These are phyloP conservation scores for Yarrowia galli DNA, from an alignment of 1,139 yeast species.

Conservation along the genomic window DNA sequence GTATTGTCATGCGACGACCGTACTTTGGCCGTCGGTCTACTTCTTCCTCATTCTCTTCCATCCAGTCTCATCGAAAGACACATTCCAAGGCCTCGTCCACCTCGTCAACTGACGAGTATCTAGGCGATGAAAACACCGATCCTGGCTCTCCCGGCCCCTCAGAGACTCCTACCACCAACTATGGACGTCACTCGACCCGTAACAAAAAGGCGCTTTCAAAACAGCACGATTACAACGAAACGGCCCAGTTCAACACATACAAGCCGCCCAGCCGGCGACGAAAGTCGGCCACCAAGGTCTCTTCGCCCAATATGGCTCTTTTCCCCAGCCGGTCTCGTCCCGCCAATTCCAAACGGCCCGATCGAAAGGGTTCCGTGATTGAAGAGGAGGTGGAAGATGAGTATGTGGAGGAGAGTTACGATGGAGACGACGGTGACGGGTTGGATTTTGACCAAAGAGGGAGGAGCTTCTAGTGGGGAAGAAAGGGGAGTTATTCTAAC, in stretches of 20 bases:
- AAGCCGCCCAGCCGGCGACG: slow-evolving; percentile 35
- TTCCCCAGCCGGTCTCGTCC: slow-evolving; percentile 29
- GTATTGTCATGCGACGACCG: slow-evolving; percentile 43
- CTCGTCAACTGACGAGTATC: slow-evolving; percentile 43
- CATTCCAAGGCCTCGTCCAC: slow-evolving; percentile 50
- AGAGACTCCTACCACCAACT: not conserved
- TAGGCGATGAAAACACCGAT: slow-evolving; percentile 12
- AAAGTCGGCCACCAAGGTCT: slow-evolving; percentile 15
- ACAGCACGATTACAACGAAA: slow-evolving; percentile 21
- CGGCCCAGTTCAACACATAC: slow-evolving; percentile 26
- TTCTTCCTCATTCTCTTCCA: slow-evolving; percentile 50
- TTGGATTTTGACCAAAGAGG: slow-evolving; percentile 19
- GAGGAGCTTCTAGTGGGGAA: not conserved
- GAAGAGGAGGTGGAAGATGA: slow-evolving; percentile 42
- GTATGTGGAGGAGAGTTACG: slow-evolving; percentile 42
- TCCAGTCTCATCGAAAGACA: slow-evolving; percentile 44
- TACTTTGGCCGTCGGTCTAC: slow-evolving; percentile 47
- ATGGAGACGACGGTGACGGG: slow-evolving; percentile 39
- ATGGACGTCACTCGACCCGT: slow-evolving; percentile 10
- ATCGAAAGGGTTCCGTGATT: slow-evolving; percentile 41
- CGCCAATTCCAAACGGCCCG: slow-evolving; percentile 17
- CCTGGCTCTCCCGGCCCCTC: slow-evolving; percentile 23
- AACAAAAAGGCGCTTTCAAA: slow-evolving; percentile 18
- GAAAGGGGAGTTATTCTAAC: too few species aligned
- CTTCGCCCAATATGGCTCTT: slow-evolving; percentile 26